These are phyloP conservation scores for Heliophila coronopifolia DNA, from an alignment of 441 rosid species.

Conservation along the genomic window DNA sequence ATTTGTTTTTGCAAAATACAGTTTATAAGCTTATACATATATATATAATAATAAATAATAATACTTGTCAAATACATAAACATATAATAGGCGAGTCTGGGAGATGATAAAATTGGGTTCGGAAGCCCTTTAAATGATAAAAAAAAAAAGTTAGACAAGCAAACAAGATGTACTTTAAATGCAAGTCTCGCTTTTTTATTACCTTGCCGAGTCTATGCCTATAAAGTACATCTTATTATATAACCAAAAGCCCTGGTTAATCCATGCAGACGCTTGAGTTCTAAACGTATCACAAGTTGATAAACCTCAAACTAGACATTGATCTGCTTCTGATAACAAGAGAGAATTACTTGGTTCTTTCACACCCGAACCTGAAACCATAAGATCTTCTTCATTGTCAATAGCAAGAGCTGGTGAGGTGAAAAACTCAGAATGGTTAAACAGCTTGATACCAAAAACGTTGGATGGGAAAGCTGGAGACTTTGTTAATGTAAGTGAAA, in stretches of 20 bases:
- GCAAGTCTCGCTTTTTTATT: slow-evolving; percentile 16
- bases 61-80: too few relatives aligned
- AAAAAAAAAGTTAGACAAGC: too few relatives aligned
- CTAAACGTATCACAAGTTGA: slow-evolving; percentile 8
- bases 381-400: slow-evolving; percentile 6
- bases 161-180: too few relatives aligned
- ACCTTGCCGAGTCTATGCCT: slow-evolving; percentile 21
- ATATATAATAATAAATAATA: too few relatives aligned
- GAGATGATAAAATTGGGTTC: too few relatives aligned
- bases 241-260: slow-evolving; percentile 25
- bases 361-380: slow-evolving; percentile 13
- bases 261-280: slow-evolving; percentile 20
- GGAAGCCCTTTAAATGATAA: too few relatives aligned
- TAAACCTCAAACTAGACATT: neutral
- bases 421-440: neutral
- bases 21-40: too few relatives aligned
- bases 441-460: neutral
- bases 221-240: slow-evolving; percentile 14
- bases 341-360: slow-evolving; percentile 10
- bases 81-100: too few relatives aligned
- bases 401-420: slow-evolving; percentile 10
- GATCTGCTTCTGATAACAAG: neutral
- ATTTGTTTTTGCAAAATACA: too few relatives aligned
- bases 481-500: neutral
- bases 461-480: slow-evolving; percentile 6